These are phyloP conservation scores for Naganishia sp. DNA, from an alignment of 1,284 basidiomycete species.

Conservation along the genomic window DNA sequence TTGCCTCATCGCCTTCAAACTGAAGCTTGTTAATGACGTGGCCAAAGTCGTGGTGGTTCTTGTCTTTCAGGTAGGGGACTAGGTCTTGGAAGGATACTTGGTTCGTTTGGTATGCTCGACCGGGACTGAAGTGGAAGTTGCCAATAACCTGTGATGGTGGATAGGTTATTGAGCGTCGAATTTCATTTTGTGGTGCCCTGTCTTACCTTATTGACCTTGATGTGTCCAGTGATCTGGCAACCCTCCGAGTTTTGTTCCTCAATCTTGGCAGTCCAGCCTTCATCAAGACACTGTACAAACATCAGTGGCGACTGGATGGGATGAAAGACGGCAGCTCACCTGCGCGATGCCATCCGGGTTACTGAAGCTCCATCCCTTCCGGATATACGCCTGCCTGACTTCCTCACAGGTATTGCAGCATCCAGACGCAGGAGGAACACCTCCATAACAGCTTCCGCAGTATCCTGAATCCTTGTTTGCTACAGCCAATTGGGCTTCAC, in stretches of 20 bases:
- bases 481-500: conserved; percentile 79
- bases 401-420: conserved; percentile 98
- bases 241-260: conserved; percentile 90
- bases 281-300: conserved; percentile 72
- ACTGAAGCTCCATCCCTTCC: conserved; percentile 91
- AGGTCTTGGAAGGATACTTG: conserved; percentile 84
- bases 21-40: conserved; percentile 80
- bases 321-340: conserved; percentile 57
- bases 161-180: neutral
- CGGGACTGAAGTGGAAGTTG: conserved; percentile 79
- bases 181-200: neutral
- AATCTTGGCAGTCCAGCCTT: conserved; percentile 93
- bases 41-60: conserved; percentile 88
- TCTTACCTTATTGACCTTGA: conserved; percentile 91
- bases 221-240: conserved; percentile 85
- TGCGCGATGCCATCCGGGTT: conserved; percentile 91
- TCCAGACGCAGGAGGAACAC: conserved; percentile 71
- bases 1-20: conserved; percentile 69
- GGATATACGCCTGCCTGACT: conserved; percentile 85
- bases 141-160: conserved; percentile 60
- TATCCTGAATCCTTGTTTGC: conserved; percentile 65
- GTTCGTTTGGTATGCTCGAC: conserved; percentile 88
- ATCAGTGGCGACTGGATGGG: neutral
- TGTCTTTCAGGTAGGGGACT: conserved; percentile 89
- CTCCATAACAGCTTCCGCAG: conserved; percentile 98